These are phyloP conservation scores for Paspalum vaginatum DNA, from an alignment of 176 grass and related monocot genomes.

Conservation along the genomic window DNA sequence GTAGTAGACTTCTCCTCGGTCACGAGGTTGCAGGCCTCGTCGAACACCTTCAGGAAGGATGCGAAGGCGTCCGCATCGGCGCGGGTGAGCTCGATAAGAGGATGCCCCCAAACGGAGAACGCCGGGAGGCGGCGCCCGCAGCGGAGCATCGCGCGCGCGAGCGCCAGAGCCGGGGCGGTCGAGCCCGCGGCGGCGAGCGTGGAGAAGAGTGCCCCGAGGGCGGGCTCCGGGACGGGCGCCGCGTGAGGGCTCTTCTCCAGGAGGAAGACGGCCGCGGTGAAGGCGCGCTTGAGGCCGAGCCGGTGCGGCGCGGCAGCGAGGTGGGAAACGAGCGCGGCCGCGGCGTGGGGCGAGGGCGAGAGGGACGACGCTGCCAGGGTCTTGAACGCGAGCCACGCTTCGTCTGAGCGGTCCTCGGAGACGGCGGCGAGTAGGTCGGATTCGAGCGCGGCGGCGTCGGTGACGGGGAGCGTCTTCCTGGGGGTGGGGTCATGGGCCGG, in stretches of 20 bases:
- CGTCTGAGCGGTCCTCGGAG: slow-evolving; percentile 51
- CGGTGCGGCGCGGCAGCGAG: slow-evolving; percentile 67
- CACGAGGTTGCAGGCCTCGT: slow-evolving; percentile 59
- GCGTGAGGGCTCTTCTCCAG: slow-evolving; percentile 70
- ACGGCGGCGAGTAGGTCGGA: slow-evolving; percentile 56
- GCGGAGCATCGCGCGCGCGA: slow-evolving; percentile 59
- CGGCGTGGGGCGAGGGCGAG: slow-evolving; percentile 58
- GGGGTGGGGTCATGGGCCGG: slow-evolving; percentile 7
- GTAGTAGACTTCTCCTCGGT: slow-evolving; percentile 54
- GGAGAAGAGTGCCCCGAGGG: slow-evolving; percentile 57
- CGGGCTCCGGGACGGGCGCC: slow-evolving; percentile 39
- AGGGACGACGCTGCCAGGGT: slow-evolving; percentile 59
- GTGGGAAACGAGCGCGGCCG: slow-evolving; percentile 73
- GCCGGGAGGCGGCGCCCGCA: slow-evolving; percentile 62
- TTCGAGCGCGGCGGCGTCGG: slow-evolving; percentile 53
- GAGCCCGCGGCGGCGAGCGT: slow-evolving; percentile 50
- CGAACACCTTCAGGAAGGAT: slow-evolving; percentile 75
- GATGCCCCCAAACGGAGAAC: slow-evolving; percentile 67
- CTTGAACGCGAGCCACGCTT: slow-evolving; percentile 89
- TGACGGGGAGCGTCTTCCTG: slow-evolving; percentile 15
- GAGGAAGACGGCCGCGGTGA: slow-evolving; percentile 72
- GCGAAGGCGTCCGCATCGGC: slow-evolving; percentile 46
- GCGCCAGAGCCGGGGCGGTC: slow-evolving; percentile 62
- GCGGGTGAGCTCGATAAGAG: slow-evolving; percentile 53
- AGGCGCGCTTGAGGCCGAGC: slow-evolving; percentile 80